phyloP scores from a whole-genome alignment of 129 eudicot species.

The Helichrysum umbraculigerum region DNA sequence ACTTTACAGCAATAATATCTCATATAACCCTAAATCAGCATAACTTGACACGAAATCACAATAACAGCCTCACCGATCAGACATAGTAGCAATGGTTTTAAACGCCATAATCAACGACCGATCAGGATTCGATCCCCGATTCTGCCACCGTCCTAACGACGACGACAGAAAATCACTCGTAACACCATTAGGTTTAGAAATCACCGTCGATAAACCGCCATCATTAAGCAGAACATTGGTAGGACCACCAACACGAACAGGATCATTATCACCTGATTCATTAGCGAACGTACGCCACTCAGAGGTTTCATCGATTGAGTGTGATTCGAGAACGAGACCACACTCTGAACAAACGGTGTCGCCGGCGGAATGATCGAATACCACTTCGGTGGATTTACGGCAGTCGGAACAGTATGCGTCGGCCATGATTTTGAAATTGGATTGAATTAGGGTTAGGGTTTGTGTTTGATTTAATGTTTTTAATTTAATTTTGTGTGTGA shows the following conservation, averaged over 20 bases:
- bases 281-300: slow-evolving; percentile 95
- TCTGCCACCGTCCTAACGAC: slow-evolving; percentile 69
- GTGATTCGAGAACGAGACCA: slow-evolving; percentile 82
- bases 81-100: slow-evolving; percentile 74
- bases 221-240: slow-evolving; percentile 66
- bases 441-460: neutral
- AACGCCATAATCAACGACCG: slow-evolving; percentile 66
- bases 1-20: neutral
- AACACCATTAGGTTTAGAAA: slow-evolving; percentile 72
- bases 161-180: slow-evolving; percentile 56
- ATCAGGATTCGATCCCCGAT: slow-evolving; percentile 77
- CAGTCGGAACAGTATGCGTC: slow-evolving; percentile 79
- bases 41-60: neutral
- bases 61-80: slow-evolving; percentile 51
- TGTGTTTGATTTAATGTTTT: neutral
- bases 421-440: slow-evolving; percentile 33
- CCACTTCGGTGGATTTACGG: slow-evolving; percentile 79
- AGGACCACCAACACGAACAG: slow-evolving; percentile 87
- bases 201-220: slow-evolving; percentile 63
- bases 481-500: neutral
- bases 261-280: slow-evolving; percentile 82
- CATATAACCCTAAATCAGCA: slow-evolving; percentile 7
- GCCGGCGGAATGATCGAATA: slow-evolving; percentile 81
- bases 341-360: slow-evolving; percentile 91
- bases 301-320: slow-evolving; percentile 84